phyloP scores from a whole-genome alignment of 768 basidiomycete species.

The Podaxis rugospora region DNA sequence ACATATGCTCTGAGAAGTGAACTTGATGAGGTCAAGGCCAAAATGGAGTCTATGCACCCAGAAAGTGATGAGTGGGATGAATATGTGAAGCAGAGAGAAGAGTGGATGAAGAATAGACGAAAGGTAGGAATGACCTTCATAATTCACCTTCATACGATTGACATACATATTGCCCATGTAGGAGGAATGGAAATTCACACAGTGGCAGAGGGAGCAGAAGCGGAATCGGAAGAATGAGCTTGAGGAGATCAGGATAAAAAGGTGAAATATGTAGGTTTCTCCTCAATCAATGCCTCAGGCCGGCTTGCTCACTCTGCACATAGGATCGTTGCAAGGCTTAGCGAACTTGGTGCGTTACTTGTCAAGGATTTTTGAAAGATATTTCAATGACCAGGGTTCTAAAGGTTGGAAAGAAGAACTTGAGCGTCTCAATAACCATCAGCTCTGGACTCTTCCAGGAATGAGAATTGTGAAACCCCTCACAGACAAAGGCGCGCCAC shows the following conservation, averaged over 20 bases:
- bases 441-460: slow-evolving; percentile 16
- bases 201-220: slow-evolving; percentile 2
- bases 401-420: slow-evolving; percentile 10
- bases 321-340: slow-evolving; percentile 16
- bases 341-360: slow-evolving; percentile 8
- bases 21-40: background rate
- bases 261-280: slow-evolving; percentile 14
- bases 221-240: slow-evolving; percentile 10
- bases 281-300: background rate
- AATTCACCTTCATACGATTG: background rate
- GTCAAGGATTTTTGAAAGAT: background rate
- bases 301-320: background rate
- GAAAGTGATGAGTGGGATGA: background rate
- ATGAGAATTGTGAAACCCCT: slow-evolving; percentile 16
- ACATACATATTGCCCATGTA: background rate
- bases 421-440: background rate
- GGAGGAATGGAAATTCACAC: slow-evolving; percentile 1
- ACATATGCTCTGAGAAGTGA: slow-evolving; percentile 6
- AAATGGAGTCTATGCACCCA: background rate
- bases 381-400: background rate
- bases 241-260: slow-evolving; percentile 8
- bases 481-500: slow-evolving; percentile 19
- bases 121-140: background rate
- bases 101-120: background rate
- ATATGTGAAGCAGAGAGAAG: background rate